Evolutionary conservation across 2,329 filamentous ascomycete genomes (phyloP).

Genomic region (Microsporum audouinii): DNA sequence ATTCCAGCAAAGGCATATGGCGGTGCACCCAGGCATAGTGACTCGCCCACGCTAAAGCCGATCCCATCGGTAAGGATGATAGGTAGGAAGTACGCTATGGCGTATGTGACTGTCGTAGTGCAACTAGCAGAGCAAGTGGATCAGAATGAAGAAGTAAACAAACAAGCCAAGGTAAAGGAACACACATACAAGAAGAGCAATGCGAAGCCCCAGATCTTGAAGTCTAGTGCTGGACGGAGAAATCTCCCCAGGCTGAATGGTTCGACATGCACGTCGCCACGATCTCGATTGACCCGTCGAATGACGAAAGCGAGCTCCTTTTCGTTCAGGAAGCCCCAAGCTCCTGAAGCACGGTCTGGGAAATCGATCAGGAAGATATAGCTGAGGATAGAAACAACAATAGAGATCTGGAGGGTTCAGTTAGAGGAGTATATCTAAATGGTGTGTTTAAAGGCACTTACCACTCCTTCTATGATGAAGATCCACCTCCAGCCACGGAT

Average conservation of each 20-base stretch:
- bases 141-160: not conserved
- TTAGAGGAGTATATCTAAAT: not conserved
- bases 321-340: slow-evolving; percentile 26
- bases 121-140: slow-evolving; percentile 36
- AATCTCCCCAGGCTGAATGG: slow-evolving; percentile 40
- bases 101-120: slow-evolving; percentile 63
- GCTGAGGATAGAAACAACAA: slow-evolving; percentile 17
- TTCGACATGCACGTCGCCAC: slow-evolving; percentile 40
- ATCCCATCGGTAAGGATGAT: slow-evolving; percentile 56
- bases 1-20: slow-evolving; percentile 56
- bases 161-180: not conserved
- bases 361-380: slow-evolving; percentile 30
- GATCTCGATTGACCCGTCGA: slow-evolving; percentile 42
- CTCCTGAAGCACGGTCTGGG: slow-evolving; percentile 23
- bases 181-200: slow-evolving; percentile 37
- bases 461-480: slow-evolving; percentile 42
- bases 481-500: slow-evolving; percentile 44
- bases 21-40: slow-evolving; percentile 62
- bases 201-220: slow-evolving; percentile 46
- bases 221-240: slow-evolving; percentile 37
- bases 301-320: slow-evolving; percentile 40
- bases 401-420: slow-evolving; percentile 16
- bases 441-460: slow-evolving; percentile 7
- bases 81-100: slow-evolving; percentile 67
- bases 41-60: slow-evolving; percentile 50